Evolutionary conservation across 2,329 filamentous ascomycete genomes (phyloP), one percentile per base, ranked within the genome.

Genomic region (Colletotrichum somersetense): DNA sequence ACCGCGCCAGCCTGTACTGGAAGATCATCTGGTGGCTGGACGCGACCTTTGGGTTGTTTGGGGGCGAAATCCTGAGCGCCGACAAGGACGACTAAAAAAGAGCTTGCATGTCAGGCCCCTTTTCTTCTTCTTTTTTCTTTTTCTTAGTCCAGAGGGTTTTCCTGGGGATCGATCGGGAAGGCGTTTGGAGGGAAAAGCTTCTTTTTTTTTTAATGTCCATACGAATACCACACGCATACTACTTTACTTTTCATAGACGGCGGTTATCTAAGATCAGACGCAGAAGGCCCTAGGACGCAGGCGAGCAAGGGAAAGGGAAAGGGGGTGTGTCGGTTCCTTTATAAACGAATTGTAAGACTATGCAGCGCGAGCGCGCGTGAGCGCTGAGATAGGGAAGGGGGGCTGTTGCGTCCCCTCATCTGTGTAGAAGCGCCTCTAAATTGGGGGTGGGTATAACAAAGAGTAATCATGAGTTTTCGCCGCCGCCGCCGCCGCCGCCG

Each of bases 1-100:
- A 89, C 53, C 83, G 83, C 57, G 90, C 90, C 14, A 91, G 89
- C 72, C 80, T 92, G 73, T 92, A 92, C 82, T 92, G 90, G 90
- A 89, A 89, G 80, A 77, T 91, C 55, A 89, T 92, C 75, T 92
- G 87, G 83, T 90, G 85, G 83, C 82, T 92, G 33, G 90, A 91
- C 77, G 82, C 83, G 23, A 86, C 85, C 66, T 89, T 91, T 77
- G 82, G 85, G 5, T 81, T 91, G 50, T 91, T 91, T 78, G 85
- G 85, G 53, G 86, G 88, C 30, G 89, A 91, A 75, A 87, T 91
- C 67, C 83, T 87, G 72, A 86, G 81, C 76, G 83, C 84, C 12
- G 88, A 89, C 73, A 89, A 89, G 82, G 89, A 91, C 70, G 89
- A 91, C 67, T 90, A 77, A 78, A 38, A 20, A 26, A 42, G 44